Evolutionary conservation across 140 eudicot species (phyloP).

Genomic region (Cichorium intybus): DNA sequence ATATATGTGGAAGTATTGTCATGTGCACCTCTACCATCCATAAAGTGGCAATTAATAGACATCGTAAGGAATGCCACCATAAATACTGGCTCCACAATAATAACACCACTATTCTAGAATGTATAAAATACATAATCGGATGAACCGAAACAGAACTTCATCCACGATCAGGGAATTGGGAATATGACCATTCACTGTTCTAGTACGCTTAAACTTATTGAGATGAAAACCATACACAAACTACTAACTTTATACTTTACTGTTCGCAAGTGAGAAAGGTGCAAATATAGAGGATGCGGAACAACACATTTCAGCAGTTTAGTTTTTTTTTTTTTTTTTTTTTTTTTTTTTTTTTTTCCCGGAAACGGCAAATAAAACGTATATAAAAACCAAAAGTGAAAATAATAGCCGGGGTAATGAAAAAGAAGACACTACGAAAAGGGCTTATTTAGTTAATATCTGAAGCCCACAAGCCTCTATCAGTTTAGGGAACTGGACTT

Average conservation of each 20-base stretch:
- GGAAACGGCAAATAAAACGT: neutral
- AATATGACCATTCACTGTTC: neutral
- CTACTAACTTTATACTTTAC: no score
- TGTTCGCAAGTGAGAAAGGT: no score
- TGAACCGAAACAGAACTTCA: neutral
- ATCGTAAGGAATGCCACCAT: neutral
- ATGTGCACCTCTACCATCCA: conserved; percentile 58
- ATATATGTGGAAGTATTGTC: conserved; percentile 4
- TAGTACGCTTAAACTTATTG: no score
- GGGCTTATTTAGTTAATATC: neutral
- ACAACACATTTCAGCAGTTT: no score
- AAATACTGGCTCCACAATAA: conserved; percentile 15
- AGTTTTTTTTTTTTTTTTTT: no score
- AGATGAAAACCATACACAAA: no score
- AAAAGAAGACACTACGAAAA: neutral
- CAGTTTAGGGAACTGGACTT: conserved; percentile 15
- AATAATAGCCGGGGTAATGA: no score
- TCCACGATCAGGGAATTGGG: neutral
- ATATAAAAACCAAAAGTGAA: no score
- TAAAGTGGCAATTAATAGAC: conserved; percentile 16
- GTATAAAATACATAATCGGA: neutral
- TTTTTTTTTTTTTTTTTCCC: no score
- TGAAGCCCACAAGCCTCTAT: neutral
- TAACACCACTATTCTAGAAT: conserved; percentile 18
- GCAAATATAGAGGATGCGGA: no score